Conservation (phyloP, 257 asterid genomes). For the Fraxinus quadrangulata region DNA sequence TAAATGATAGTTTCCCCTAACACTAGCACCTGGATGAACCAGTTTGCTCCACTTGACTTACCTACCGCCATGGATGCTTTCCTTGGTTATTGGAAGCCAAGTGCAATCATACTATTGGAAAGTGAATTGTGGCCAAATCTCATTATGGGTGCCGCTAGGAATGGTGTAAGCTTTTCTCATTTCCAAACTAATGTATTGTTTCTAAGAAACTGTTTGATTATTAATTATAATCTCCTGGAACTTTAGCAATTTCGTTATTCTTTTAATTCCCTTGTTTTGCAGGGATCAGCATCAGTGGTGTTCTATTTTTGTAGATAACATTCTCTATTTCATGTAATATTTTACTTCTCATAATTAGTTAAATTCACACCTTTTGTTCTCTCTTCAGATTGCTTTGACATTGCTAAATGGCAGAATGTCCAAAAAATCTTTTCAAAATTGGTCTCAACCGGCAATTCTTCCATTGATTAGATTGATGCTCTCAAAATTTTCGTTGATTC, state of each 20-base stretch:
- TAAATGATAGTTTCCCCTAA: slow-evolving; percentile 7
- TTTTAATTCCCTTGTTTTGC: slow-evolving; percentile 3
- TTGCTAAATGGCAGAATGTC: slow-evolving; percentile 93
- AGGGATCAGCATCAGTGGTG: not conserved
- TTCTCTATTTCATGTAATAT: slow-evolving; percentile 6
- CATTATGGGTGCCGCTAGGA: slow-evolving; percentile 70
- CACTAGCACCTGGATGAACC: slow-evolving; percentile 28
- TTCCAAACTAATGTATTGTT: not conserved
- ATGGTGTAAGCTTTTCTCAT: slow-evolving; percentile 55
- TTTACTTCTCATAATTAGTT: slow-evolving; percentile 9
- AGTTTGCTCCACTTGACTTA: slow-evolving; percentile 94
- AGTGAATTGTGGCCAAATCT: slow-evolving; percentile 98
- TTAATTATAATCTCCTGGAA: not conserved
- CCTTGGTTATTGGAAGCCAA: slow-evolving; percentile 85
- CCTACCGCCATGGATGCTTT: slow-evolving; percentile 77
- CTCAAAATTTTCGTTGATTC: slow-evolving; percentile 80
- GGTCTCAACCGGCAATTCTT: slow-evolving; percentile 68
- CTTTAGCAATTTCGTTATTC: slow-evolving; percentile 7
- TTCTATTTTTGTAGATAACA: slow-evolving; percentile 13
- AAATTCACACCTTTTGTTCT: slow-evolving; percentile 16
- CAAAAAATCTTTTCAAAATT: slow-evolving; percentile 57
- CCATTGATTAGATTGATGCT: slow-evolving; percentile 73
- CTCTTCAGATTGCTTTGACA: slow-evolving; percentile 63
- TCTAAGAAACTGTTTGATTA: slow-evolving; percentile 7
- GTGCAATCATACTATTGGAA: slow-evolving; percentile 75